Evolutionary conservation across 495 filamentous ascomycete species (phyloP), one percentile per base, ranked within the genome.

Genomic region (Neurospora sp.): DNA sequence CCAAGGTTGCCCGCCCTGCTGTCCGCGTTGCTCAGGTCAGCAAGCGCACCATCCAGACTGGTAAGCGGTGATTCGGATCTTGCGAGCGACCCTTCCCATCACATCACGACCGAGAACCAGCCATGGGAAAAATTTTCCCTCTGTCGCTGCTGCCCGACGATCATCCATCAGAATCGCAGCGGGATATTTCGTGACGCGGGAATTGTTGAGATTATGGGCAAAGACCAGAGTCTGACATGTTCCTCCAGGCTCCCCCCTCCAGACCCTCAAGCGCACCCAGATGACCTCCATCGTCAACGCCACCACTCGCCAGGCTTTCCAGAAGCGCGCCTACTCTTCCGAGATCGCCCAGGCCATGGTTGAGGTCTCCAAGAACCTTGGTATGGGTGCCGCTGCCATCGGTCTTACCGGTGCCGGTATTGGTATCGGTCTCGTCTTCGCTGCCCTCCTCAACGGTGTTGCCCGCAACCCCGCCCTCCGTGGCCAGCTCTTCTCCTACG

Each of bases 351-450:
- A 89, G 83, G 92, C 92, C 87, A 91, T 95, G 89, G 91, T 94
- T 79, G 90, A 92, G 86, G 91, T 93, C 84, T 93, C 92, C 83
- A 91, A 93, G 88, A 94, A 93, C 89, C 83, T 93, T 77, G 92
- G 92, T 88, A 93, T 93, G 87, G 92, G 92, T 85, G 87, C 90
- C 73, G 92, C 92, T 74, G 92, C 93, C 85, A 93, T 96, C 83
- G 93, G 93, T 90, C 91, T 96, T 78, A 91, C 90, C 82, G 93
- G 93, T 90, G 92, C 92, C 82, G 92, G 92, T 93, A 91, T 93
- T 86, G 92, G 93, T 92, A 94, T 95, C 86, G 93, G 93, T 88
- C 88, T 92, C 83, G 93, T 96, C 83, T 96, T 96, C 90, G 92
- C 90, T 79, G 88, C 92, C 79, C 91, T 96, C 83, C 88, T 96